A percentile compares a stretch with the other conserved stretches of the same genome.
phyloP scores from a whole-genome alignment of 2,329 filamentous ascomycete genomes.

The Camptophora hylomeconis region DNA sequence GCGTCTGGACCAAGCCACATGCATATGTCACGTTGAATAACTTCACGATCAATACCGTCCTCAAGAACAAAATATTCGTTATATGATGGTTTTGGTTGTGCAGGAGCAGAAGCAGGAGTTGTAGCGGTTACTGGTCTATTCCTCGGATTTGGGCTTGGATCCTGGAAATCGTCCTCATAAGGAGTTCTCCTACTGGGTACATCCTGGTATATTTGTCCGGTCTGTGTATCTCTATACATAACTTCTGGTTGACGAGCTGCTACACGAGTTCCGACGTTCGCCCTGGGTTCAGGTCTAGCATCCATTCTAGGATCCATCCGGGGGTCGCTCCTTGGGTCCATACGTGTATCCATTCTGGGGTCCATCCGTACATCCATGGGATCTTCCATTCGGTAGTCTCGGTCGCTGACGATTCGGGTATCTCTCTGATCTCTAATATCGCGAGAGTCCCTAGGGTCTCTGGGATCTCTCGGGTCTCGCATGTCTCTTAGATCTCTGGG shows the following conservation, averaged over 20 bases:
- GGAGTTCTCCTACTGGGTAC: conserved; percentile 11
- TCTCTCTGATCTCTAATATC: conserved; percentile 8
- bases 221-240: conserved; percentile 8
- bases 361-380: conserved; percentile 9
- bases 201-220: conserved; percentile 11
- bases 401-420: conserved; percentile 11
- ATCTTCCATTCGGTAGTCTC: conserved; percentile 11
- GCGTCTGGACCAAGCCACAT: conserved; percentile 75
- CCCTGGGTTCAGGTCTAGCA: conserved; percentile 8
- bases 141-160: conserved; percentile 18
- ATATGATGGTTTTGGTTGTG: conserved; percentile 22
- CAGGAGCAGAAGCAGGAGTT: conserved; percentile 8
- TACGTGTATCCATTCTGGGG: no score
- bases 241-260: conserved; percentile 5
- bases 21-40: conserved; percentile 74
- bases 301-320: conserved; percentile 8
- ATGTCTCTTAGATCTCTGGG: no score
- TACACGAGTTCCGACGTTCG: conserved; percentile 8
- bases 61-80: conserved; percentile 72
- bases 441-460: conserved; percentile 7
- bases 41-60: conserved; percentile 70
- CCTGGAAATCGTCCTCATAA: conserved; percentile 14
- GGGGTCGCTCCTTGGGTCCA: conserved; percentile 6
- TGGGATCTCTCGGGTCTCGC: no score
- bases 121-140: conserved; percentile 21